These are phyloP conservation scores for Cynanchum wilfordii DNA, from an alignment of 257 asterid genomes.

Conservation along the genomic window DNA sequence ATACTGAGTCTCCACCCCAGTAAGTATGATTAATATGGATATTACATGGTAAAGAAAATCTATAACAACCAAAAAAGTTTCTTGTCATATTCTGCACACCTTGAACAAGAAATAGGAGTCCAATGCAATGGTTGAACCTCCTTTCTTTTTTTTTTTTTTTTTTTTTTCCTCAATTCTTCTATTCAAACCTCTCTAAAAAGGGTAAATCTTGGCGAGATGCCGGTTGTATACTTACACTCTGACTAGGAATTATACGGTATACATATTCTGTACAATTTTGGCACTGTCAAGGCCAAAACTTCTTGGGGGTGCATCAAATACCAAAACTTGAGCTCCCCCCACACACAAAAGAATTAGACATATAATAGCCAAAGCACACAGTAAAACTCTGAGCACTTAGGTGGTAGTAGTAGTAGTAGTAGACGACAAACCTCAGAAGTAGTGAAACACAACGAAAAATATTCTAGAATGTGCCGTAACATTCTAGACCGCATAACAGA, in stretches of 20 bases:
- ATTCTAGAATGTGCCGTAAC: conserved; percentile 61
- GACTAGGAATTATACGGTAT: conserved; percentile 44
- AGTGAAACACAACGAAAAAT: conserved; percentile 36
- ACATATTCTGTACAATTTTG: conserved; percentile 64
- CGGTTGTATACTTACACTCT: conserved; percentile 61
- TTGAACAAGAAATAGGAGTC: conserved; percentile 39
- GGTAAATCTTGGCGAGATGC: conserved; percentile 76
- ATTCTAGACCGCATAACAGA: conserved; percentile 60
- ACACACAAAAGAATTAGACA: conserved; percentile 68
- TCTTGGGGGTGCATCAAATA: conserved; percentile 33
- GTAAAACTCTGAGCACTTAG: conserved; percentile 35
- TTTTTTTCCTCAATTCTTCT: conserved; percentile 13
- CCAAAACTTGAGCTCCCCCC: conserved; percentile 47
- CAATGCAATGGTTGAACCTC: conserved; percentile 38
- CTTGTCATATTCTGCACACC: conserved; percentile 59
- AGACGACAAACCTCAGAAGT: conserved; percentile 22
- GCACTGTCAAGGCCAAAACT: conserved; percentile 56
- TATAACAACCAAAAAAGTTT: conserved; percentile 38
- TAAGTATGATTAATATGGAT: conserved; percentile 39
- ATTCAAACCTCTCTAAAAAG: conserved; percentile 38
- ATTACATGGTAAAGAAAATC: conserved; percentile 35
- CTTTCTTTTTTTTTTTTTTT: conserved; percentile 27
- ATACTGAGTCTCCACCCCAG: conserved; percentile 55
- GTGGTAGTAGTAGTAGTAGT: conserved; percentile 12
- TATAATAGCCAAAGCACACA: conserved; percentile 37